Evolutionary conservation across 2,329 filamentous ascomycete species (phyloP).

Genomic region (Alternaria longipes): DNA sequence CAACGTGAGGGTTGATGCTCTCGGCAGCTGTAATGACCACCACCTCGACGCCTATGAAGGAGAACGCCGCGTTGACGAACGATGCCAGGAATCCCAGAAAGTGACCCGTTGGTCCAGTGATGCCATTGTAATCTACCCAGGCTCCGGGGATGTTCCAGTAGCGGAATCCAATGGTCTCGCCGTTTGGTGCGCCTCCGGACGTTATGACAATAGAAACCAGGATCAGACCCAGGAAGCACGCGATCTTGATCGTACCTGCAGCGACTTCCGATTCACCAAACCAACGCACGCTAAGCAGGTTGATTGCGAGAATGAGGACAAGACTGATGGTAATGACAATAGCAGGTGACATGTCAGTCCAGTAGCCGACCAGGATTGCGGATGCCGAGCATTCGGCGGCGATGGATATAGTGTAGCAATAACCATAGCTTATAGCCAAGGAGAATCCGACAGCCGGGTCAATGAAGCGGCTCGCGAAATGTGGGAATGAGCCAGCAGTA

Average conservation of each 20-base stretch:
- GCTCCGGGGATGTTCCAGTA: slow-evolving; percentile 74
- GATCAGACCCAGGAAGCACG: slow-evolving; percentile 49
- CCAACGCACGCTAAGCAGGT: slow-evolving; percentile 60
- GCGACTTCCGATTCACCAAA: slow-evolving; percentile 61
- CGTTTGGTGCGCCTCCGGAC: slow-evolving; percentile 61
- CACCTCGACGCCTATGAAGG: slow-evolving; percentile 61
- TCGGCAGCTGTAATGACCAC: slow-evolving; percentile 71
- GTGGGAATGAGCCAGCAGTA: slow-evolving; percentile 66
- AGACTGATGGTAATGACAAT: slow-evolving; percentile 64
- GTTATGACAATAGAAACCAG: slow-evolving; percentile 35
- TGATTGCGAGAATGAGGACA: slow-evolving; percentile 60
- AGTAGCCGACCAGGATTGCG: slow-evolving; percentile 51
- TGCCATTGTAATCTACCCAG: slow-evolving; percentile 71
- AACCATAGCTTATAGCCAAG: slow-evolving; percentile 54
- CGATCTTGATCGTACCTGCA: slow-evolving; percentile 50
- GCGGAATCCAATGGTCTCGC: slow-evolving; percentile 68
- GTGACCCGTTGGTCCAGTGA: slow-evolving; percentile 54
- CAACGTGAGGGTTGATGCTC: slow-evolving; percentile 69
- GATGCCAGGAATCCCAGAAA: slow-evolving; percentile 67
- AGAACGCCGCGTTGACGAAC: slow-evolving; percentile 58
- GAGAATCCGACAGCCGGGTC: slow-evolving; percentile 70
- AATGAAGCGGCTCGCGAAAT: slow-evolving; percentile 69
- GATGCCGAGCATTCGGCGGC: slow-evolving; percentile 58
- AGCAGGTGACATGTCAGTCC: slow-evolving; percentile 63
- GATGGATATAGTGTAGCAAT: slow-evolving; percentile 58